Evolutionary conservation across 2,329 filamentous ascomycete species (phyloP).

Genomic region (Cladosporium oxysporum): DNA sequence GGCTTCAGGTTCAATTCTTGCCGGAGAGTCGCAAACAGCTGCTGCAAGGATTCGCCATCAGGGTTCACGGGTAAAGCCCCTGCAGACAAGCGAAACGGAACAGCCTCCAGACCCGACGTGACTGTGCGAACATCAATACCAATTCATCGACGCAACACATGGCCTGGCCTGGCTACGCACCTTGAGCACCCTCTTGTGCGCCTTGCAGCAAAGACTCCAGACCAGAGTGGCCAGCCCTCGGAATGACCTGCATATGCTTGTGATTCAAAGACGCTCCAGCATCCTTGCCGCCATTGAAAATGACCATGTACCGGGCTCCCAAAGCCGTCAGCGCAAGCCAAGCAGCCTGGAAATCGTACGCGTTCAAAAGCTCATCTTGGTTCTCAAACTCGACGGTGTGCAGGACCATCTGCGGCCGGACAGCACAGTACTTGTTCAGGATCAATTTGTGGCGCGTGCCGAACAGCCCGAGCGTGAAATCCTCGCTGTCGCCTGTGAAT

Average conservation of each 20-base stretch:
- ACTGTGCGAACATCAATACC: not conserved
- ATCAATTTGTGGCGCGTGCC: conserved; percentile 38
- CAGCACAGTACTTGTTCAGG: conserved; percentile 42
- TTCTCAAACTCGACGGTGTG: conserved; percentile 43
- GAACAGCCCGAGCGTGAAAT: conserved; percentile 35
- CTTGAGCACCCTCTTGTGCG: conserved; percentile 19
- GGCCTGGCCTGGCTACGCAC: not conserved
- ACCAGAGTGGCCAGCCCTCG: conserved; percentile 31
- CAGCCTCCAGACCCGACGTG: not conserved
- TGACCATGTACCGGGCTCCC: conserved; percentile 38
- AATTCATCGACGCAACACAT: not conserved
- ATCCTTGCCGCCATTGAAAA: conserved; percentile 50
- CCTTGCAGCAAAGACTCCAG: conserved; percentile 27
- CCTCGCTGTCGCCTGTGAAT: conserved; percentile 23
- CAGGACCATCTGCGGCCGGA: conserved; percentile 42
- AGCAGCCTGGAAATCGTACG: conserved; percentile 39
- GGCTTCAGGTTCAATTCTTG: conserved; percentile 20
- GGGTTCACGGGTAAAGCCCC: conserved; percentile 18
- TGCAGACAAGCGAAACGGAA: not conserved
- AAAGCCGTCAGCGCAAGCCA: conserved; percentile 41
- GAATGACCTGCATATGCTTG: conserved; percentile 49
- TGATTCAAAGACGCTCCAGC: conserved; percentile 47
- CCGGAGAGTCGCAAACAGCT: conserved; percentile 27
- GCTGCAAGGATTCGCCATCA: conserved; percentile 20
- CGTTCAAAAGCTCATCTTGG: conserved; percentile 43